Evolutionary conservation across 306 rosid genomes (phyloP).

Genomic region (Lathyrus tuberosus): DNA sequence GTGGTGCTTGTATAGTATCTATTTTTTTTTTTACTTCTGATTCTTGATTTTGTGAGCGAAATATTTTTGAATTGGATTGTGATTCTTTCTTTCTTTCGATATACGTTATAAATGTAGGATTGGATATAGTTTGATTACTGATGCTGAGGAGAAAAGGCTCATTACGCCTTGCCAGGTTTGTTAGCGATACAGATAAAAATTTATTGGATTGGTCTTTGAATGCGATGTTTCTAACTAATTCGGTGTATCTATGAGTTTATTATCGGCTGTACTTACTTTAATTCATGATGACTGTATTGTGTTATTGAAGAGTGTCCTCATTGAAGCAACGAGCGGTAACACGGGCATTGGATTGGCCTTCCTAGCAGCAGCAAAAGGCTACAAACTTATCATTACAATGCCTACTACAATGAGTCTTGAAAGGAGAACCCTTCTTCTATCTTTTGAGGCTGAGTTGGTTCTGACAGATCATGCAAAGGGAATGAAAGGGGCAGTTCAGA

Average conservation of each 20-base stretch:
- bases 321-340: conserved; percentile 63
- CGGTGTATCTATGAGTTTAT: conserved; percentile 32
- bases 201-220: neutral
- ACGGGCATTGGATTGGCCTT: conserved; percentile 82
- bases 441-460: no score
- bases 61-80: neutral
- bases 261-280: no score
- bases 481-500: no score
- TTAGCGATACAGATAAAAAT: conserved; percentile 17
- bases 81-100: conserved; percentile 22
- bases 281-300: conserved; percentile 19
- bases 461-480: no score
- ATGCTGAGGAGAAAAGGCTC: conserved; percentile 73
- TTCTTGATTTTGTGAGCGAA: conserved; percentile 7
- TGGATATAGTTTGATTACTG: conserved; percentile 84
- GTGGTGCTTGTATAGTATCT: neutral
- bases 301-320: conserved; percentile 64
- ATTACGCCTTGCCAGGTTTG: conserved; percentile 73
- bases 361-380: conserved; percentile 74
- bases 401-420: no score
- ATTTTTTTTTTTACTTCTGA: conserved; percentile 15
- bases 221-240: neutral
- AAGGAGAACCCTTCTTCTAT: no score
- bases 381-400: no score
- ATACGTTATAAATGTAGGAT: conserved; percentile 48